phyloP scores from a whole-genome alignment of 306 rosid genomes.

The Sechiopsis laciniata region DNA sequence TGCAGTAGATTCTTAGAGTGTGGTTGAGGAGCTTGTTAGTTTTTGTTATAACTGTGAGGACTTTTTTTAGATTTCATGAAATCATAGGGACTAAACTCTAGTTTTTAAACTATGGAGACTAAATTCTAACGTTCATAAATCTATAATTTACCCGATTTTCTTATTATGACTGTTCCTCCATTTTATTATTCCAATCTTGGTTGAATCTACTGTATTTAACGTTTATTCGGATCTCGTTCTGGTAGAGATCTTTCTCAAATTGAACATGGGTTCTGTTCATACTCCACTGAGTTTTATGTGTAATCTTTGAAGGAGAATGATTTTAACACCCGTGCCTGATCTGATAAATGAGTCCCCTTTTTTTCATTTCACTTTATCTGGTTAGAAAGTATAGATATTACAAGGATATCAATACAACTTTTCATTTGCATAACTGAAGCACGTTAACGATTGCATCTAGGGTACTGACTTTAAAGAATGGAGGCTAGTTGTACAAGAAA shows the following conservation, averaged over 20 bases:
- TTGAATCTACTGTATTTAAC: background rate
- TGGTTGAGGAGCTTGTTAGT: too few species aligned
- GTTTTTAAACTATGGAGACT: too few species aligned
- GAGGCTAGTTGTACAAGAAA: constrained; percentile 94
- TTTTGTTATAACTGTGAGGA: too few species aligned
- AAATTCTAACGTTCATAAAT: too few species aligned
- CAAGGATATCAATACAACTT: background rate
- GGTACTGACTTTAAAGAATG: constrained; percentile 88
- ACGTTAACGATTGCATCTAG: constrained; percentile 43
- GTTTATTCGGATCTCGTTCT: constrained; percentile 3
- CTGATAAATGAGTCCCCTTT: background rate
- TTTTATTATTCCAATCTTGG: background rate
- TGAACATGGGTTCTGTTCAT: constrained; percentile 5
- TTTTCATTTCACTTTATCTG: background rate
- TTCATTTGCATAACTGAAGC: constrained; percentile 15
- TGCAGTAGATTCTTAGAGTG: too few species aligned
- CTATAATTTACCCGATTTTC: too few species aligned
- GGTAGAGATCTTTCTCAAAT: background rate
- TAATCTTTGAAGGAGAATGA: constrained; percentile 2
- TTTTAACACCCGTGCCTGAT: background rate
- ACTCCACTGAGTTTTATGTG: constrained; percentile 8
- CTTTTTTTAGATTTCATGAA: too few species aligned
- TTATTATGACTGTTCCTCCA: background rate
- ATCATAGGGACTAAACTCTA: too few species aligned
- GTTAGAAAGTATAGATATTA: background rate